phyloP scores from a whole-genome alignment of 371 early-diverging fungal species.

The Rhizopus arrhizus region DNA sequence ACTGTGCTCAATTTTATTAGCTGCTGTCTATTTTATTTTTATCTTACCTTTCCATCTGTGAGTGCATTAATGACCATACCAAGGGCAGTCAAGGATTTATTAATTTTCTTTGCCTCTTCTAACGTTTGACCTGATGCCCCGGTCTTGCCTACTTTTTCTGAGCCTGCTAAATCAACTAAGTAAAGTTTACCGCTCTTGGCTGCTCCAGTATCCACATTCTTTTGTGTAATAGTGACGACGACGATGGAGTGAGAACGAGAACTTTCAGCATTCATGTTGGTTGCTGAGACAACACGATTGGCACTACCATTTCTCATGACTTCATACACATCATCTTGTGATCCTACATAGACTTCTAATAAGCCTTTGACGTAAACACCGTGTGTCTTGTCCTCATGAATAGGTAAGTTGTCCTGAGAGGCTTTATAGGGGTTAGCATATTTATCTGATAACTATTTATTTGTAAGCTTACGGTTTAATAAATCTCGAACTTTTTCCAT shows the following conservation, averaged over 20 bases:
- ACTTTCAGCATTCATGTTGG: conserved; percentile 97
- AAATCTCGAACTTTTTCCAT: conserved; percentile 98
- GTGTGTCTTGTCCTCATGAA: conserved; percentile 91
- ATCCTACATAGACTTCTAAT: conserved; percentile 89
- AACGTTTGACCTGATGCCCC: conserved; percentile 97
- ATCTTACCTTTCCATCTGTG: conserved; percentile 78
- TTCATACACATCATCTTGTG: conserved; percentile 91
- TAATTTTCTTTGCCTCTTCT: conserved; percentile 99
- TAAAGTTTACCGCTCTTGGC: conserved; percentile 88
- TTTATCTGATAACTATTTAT: neutral
- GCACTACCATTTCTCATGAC: conserved; percentile 89
- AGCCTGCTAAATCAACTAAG: conserved; percentile 99
- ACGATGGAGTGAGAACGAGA: conserved; percentile 97
- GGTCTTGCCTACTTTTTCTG: conserved; percentile 96
- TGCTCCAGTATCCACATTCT: conserved; percentile 85
- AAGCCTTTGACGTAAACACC: conserved; percentile 97
- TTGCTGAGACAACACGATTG: conserved; percentile 88
- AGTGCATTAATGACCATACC: conserved; percentile 99
- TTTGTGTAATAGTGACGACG: conserved; percentile 88
- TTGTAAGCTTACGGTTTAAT: conserved; percentile 69
- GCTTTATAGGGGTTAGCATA: conserved; percentile 45
- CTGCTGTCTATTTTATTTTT: conserved; percentile 29
- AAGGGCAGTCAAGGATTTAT: conserved; percentile 95
- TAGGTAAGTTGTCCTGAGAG: conserved; percentile 83
- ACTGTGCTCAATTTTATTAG: conserved; percentile 73